These are phyloP conservation scores for Prunus campanulata DNA, from an alignment of 306 rosid species.

Conservation along the genomic window DNA sequence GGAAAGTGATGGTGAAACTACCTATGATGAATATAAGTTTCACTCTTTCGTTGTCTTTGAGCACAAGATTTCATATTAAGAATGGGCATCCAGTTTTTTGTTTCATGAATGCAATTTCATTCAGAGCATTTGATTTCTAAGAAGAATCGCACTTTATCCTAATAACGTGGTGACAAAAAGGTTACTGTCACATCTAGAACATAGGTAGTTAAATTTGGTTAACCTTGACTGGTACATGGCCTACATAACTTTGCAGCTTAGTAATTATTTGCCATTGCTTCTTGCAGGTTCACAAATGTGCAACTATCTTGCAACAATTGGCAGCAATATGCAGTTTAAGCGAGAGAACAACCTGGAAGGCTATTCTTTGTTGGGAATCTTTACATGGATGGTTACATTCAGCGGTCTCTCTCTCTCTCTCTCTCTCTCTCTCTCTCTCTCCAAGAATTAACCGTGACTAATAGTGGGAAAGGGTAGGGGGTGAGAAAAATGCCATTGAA, in stretches of 20 bases:
- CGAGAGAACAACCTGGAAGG: slow-evolving; percentile 73
- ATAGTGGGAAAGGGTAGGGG: neutral
- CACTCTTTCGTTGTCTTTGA: neutral
- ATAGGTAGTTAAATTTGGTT: neutral
- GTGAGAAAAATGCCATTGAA: too few species aligned
- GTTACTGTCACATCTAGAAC: neutral
- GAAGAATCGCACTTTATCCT: neutral
- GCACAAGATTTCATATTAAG: neutral
- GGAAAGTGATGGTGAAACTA: neutral
- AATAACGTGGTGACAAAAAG: neutral
- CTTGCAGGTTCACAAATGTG: slow-evolving; percentile 92
- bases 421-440: neutral
- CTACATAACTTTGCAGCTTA: slow-evolving; percentile 1
- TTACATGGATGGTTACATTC: slow-evolving; percentile 81
- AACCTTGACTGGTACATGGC: too few species aligned
- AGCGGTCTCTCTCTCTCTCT: slow-evolving; percentile 56
- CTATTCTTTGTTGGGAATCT: slow-evolving; percentile 78
- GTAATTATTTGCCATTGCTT: slow-evolving; percentile 17
- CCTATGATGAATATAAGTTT: neutral
- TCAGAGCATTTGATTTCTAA: neutral
- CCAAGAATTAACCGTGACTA: too few species aligned
- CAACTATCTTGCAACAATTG: slow-evolving; percentile 89
- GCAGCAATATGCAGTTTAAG: slow-evolving; percentile 85
- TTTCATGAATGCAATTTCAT: neutral
- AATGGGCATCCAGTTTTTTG: too few species aligned